Base-by-base conservation (phyloP, 1,284 basidiomycete genomes). In the Pseudozyma tsukubaensis region DNA sequence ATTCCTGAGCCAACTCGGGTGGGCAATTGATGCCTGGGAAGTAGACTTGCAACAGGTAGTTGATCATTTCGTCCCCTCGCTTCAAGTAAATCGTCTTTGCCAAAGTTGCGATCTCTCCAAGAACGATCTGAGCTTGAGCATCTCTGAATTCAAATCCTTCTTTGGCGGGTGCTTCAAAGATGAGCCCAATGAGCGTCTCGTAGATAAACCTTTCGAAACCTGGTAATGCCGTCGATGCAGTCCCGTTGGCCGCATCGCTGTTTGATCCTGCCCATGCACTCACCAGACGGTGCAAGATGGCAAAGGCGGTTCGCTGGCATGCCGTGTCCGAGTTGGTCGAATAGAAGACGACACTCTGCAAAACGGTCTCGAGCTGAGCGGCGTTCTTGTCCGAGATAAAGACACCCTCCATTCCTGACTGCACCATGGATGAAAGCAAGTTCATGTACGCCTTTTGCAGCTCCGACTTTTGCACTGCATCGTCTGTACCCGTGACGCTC, bases 181-280 rank as follows among this genome's bases (percentile, higher is more conserved):
- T 91, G 1, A 91, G 87, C 4, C 93, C 93, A 53, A 98, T 87
- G 44, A 97, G 86, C 10, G 91, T 89, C 75, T 96, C 92, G 84
- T 99, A 99, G 52, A 97, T 89, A 83, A 97, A 97, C 13, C 89
- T 88, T 77, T 97, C 94, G 82, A 98, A 99, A 1, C 96, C 96
- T 13, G 94, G 93, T 32, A 99, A 16, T 8, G 50, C 64, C n/a
- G 58, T 37, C 14, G 43, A 24, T 5, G 19, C 18, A 16, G 32
- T 9, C 85, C 59, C 59, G 54, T 79, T 78, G 12, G 68, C 50
- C 14, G 47, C 44, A 43, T 61, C 59, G 32, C 77, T 78, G 18
- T 43, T 34, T 5, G 50, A 53, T 2, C 86, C 86, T 13, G 91
- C 92, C 94, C 95, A 98, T 3, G 89, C 88, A n/a, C 87, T 87